Conservation (phyloP, 164 flowering plant genomes). For the Liquidambar formosana region DNA sequence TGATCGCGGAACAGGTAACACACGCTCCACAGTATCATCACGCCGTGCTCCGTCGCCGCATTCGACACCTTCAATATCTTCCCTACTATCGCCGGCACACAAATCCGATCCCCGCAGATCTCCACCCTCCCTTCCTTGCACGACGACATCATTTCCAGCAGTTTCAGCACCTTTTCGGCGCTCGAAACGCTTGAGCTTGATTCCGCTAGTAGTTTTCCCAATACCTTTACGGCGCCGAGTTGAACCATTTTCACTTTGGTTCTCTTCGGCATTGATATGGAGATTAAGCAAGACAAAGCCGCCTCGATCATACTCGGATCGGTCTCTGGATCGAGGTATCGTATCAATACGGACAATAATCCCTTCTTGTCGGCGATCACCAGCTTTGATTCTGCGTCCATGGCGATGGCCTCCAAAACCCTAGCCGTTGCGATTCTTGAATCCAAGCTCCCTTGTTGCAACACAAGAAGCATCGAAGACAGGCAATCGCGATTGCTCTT, state of each 20-base stretch:
- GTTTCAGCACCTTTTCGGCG: constrained; percentile 50
- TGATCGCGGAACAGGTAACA: constrained; percentile 59
- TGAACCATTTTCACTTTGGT: constrained; percentile 39
- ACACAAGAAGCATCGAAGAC: constrained; percentile 32
- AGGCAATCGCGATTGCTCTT: constrained; percentile 25
- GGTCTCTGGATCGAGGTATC: constrained; percentile 23
- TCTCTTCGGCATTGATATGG: constrained; percentile 40
- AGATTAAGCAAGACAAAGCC: constrained; percentile 45
- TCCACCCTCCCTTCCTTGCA: constrained; percentile 65
- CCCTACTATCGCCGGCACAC: constrained; percentile 49
- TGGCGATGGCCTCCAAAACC: constrained; percentile 42
- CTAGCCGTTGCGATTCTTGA: constrained; percentile 37
- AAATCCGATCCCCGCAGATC: constrained; percentile 42
- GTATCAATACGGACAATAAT: constrained; percentile 38
- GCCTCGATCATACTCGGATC: constrained; percentile 40
- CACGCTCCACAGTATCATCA: constrained; percentile 75
- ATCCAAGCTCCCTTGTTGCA: constrained; percentile 38
- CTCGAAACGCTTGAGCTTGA: constrained; percentile 23
- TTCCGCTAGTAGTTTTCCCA: constrained; percentile 28
- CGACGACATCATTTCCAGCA: constrained; percentile 55
- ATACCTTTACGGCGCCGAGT: constrained; percentile 39
- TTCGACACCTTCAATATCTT: constrained; percentile 67
- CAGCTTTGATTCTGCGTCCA: constrained; percentile 44
- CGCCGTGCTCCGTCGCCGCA: constrained; percentile 72
- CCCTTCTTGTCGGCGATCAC: constrained; percentile 40